Percentiles rank a stretch among this genome's conserved stretches.
phyloP scores from a whole-genome alignment of 2,329 filamentous ascomycete species.

The Chaetomium strumarium region DNA sequence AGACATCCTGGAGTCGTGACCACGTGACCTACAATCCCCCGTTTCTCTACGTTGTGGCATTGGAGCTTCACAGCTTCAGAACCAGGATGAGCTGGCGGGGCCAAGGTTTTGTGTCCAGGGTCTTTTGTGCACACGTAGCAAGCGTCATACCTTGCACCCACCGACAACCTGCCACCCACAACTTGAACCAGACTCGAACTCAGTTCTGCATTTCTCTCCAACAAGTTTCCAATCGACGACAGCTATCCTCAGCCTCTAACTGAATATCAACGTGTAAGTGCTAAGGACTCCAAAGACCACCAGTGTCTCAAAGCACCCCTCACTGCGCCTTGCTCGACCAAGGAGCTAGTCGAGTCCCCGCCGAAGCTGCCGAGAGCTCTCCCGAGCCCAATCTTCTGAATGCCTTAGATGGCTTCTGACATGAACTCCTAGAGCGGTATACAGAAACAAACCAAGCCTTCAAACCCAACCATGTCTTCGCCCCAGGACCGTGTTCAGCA shows the following conservation, averaged over 20 bases:
- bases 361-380: constrained; percentile 14
- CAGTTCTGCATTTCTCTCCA: constrained; percentile 1
- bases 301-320: too few relatives aligned
- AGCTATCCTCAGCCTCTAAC: not conserved
- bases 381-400: constrained; percentile 8
- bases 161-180: constrained; percentile 8
- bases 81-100: constrained; percentile 12
- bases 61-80: constrained; percentile 7
- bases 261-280: not conserved
- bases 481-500: constrained; percentile 72
- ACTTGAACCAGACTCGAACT: constrained; percentile 9
- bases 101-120: constrained; percentile 21
- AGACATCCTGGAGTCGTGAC: too few relatives aligned
- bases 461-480: constrained; percentile 55
- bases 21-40: constrained; percentile 14
- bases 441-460: constrained; percentile 9
- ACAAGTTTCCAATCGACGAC: not conserved
- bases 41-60: not conserved
- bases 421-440: constrained; percentile 13
- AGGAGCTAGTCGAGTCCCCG: not conserved
- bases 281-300: not conserved
- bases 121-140: constrained; percentile 27
- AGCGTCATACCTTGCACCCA: constrained; percentile 25
- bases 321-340: not conserved
- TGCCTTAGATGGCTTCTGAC: constrained; percentile 12